Percentiles rank a stretch among this genome's conserved stretches.
phyloP scores from a whole-genome alignment of 2,329 filamentous ascomycete genomes.

The Verticillium dahliae region DNA sequence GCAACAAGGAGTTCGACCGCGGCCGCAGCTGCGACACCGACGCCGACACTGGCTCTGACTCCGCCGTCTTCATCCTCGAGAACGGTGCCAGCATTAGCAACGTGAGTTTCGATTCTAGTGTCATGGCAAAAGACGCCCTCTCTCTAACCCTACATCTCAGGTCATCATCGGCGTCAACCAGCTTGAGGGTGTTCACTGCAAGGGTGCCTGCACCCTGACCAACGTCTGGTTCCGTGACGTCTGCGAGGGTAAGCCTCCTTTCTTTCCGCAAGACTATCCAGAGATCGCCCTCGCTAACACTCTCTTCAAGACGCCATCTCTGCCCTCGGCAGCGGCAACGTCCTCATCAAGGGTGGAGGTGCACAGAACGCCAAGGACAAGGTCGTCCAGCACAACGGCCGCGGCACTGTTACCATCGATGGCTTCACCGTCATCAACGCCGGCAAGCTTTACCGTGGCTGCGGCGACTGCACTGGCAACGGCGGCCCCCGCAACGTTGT shows the following conservation, averaged over 20 bases:
- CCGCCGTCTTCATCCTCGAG: constrained; percentile 44
- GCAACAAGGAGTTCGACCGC: constrained; percentile 15
- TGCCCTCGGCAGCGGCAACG: constrained; percentile 24
- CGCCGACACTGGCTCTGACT: constrained; percentile 11
- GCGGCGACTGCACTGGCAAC: constrained; percentile 32
- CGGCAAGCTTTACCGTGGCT: constrained; percentile 36
- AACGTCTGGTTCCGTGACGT: constrained; percentile 32
- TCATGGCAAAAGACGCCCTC: background rate
- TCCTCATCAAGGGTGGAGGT: constrained; percentile 24
- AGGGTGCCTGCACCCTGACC: constrained; percentile 33
- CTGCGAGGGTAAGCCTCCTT: constrained; percentile 21
- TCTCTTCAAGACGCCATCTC: background rate
- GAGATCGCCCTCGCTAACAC: background rate
- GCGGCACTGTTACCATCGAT: constrained; percentile 19
- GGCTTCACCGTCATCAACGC: constrained; percentile 31
- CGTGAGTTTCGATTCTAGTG: constrained; percentile 11
- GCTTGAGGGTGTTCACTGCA: constrained; percentile 44
- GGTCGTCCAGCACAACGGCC: constrained; percentile 26
- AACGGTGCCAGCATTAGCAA: constrained; percentile 43
- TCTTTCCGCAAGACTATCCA: background rate
- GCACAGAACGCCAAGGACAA: constrained; percentile 24
- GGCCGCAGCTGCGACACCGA: constrained; percentile 12
- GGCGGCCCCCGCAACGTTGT: constrained; percentile 7
- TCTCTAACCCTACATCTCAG: background rate
- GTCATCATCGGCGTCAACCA: constrained; percentile 45